Evolutionary conservation across 2,329 filamentous ascomycete genomes (phyloP).

Genomic region (Trichoderma atrobrunneum): DNA sequence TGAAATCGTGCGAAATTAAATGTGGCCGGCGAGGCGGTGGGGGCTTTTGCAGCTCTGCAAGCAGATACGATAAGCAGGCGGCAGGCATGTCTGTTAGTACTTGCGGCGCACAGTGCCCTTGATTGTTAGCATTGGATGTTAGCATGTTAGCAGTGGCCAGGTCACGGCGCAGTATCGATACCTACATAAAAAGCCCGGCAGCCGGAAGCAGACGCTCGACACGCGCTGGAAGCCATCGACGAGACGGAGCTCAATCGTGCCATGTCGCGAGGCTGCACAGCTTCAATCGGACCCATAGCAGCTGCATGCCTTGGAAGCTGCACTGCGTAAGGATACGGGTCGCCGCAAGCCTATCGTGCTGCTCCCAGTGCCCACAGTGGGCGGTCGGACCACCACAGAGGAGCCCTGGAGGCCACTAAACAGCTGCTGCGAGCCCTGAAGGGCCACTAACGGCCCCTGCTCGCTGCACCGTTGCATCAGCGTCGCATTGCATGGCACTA

Average conservation of each 20-base stretch:
- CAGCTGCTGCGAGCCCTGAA: background rate
- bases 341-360: constrained; percentile 1
- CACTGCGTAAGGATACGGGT: background rate
- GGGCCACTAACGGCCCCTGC: constrained; percentile 4
- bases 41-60: background rate
- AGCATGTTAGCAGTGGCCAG: background rate
- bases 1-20: constrained; percentile 20
- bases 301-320: constrained; percentile 8
- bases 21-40: constrained; percentile 21
- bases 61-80: constrained; percentile 13
- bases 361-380: constrained; percentile 10
- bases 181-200: background rate
- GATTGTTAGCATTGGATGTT: background rate
- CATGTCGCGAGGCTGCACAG: constrained; percentile 12
- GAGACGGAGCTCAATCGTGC: constrained; percentile 12
- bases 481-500: constrained; percentile 18
- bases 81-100: background rate
- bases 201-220: background rate
- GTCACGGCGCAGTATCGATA: background rate
- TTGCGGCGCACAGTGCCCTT: background rate
- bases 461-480: constrained; percentile 19
- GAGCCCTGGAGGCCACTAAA: background rate
- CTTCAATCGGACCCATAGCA: background rate
- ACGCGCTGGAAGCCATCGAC: constrained; percentile 15
- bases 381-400: constrained; percentile 5